Evolutionary conservation across 2,329 filamentous ascomycete species (phyloP).

Genomic region (Sporothrix brasiliensis): DNA sequence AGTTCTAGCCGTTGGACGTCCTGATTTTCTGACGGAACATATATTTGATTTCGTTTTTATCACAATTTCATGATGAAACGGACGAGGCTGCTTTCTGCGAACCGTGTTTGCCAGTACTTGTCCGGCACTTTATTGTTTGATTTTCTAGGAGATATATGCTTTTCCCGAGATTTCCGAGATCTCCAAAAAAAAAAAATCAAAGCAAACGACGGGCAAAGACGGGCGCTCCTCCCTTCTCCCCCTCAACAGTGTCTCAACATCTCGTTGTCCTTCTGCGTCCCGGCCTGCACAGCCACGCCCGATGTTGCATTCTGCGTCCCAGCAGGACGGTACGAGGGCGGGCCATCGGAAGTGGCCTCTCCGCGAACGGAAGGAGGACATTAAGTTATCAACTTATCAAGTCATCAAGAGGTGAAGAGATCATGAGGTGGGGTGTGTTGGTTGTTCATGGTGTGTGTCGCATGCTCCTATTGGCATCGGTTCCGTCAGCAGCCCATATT

Average conservation of each 20-base stretch:
- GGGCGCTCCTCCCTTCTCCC: not conserved
- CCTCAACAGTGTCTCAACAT: not conserved
- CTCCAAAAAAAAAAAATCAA: constrained; percentile 11
- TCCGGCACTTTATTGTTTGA: constrained; percentile 7
- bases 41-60: not conserved
- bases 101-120: not conserved
- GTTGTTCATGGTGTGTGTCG: too few species aligned
- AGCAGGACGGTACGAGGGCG: not conserved
- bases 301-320: constrained; percentile 7
- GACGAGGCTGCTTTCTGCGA: not conserved
- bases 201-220: not conserved
- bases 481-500: not conserved
- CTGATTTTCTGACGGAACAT: not conserved
- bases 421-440: not conserved
- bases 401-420: too few species aligned
- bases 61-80: not conserved
- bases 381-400: not conserved
- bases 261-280: not conserved
- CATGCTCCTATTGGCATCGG: not conserved
- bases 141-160: constrained; percentile 1
- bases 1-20: not conserved
- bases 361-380: constrained; percentile 24
- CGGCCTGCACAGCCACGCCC: constrained; percentile 24
- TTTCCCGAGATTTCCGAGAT: not conserved
- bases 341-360: constrained; percentile 5